Conservation (phyloP, 306 rosid genomes). For the Corylus americana region DNA sequence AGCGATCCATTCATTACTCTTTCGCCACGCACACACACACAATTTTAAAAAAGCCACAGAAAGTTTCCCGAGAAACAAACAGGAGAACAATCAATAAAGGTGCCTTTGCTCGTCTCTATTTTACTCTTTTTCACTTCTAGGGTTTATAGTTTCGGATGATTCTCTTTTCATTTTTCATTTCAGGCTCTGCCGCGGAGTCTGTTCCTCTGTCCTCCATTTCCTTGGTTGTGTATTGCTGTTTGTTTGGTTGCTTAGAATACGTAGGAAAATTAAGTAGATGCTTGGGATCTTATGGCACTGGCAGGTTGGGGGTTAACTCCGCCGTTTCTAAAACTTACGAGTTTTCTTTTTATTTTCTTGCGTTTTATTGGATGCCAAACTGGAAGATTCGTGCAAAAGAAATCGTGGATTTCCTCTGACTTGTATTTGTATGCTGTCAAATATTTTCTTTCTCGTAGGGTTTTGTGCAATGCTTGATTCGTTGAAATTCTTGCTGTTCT, state of each 20-base stretch:
- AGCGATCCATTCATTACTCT: background rate
- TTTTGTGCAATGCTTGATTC: background rate
- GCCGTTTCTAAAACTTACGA: background rate
- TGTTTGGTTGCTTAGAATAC: background rate
- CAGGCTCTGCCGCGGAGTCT: conserved; percentile 12
- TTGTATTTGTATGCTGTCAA: background rate
- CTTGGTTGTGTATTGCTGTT: background rate
- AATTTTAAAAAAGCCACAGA: background rate
- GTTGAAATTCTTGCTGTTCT: background rate
- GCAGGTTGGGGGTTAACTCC: background rate
- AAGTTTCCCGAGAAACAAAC: conserved; percentile 12
- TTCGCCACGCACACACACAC: background rate
- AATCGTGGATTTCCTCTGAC: background rate
- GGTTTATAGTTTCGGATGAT: background rate
- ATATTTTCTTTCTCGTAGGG: background rate
- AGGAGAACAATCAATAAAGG: no score
- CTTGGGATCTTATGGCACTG: background rate
- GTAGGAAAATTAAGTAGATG: background rate
- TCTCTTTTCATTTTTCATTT: background rate
- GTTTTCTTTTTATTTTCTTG: background rate
- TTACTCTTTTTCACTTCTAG: conserved; percentile 1
- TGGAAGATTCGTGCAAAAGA: background rate
- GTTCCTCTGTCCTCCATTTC: background rate
- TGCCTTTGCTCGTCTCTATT: background rate
- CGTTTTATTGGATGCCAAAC: background rate